Evolutionary conservation across 345 rosid genomes (phyloP).

Genomic region (Punica granatum): DNA sequence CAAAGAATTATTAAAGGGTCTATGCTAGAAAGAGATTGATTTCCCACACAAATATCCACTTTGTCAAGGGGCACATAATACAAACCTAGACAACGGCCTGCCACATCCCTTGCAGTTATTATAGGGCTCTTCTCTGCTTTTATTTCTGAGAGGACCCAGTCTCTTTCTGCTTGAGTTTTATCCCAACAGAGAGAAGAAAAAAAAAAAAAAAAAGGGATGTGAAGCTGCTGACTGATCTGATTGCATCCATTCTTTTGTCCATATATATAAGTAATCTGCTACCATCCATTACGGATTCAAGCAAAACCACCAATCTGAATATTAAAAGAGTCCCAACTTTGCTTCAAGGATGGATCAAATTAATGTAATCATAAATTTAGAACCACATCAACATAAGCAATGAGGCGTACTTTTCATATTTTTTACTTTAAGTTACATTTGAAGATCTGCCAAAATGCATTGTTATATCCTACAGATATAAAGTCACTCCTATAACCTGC

Average conservation of each 20-base stretch:
- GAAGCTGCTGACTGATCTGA: conserved; percentile 93
- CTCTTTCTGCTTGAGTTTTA: conserved; percentile 99
- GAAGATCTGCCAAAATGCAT: conserved; percentile 80
- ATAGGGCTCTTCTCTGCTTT: conserved; percentile 95
- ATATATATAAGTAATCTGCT: conserved; percentile 87
- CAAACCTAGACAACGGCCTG: conserved; percentile 97
- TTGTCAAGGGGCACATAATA: background rate
- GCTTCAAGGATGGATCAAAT: background rate
- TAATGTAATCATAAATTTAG: background rate
- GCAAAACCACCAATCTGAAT: conserved; percentile 79
- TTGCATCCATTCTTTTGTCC: conserved; percentile 97
- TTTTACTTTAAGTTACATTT: conserved; percentile 87
- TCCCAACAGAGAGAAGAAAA: conserved; percentile 95
- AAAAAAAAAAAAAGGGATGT: conserved; percentile 99
- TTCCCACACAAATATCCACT: background rate
- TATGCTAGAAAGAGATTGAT: background rate
- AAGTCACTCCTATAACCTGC: conserved; percentile 86
- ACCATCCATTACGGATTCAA: conserved; percentile 99
- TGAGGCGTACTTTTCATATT: conserved; percentile 69
- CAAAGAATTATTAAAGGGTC: background rate
- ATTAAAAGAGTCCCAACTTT: background rate
- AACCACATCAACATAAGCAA: background rate
- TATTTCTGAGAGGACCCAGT: conserved; percentile 98
- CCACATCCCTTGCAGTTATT: conserved; percentile 99
- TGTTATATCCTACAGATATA: conserved; percentile 90